Evolutionary conservation across 75 land plant genomes (phyloP).

Genomic region (Sequoiadendron giganteum): DNA sequence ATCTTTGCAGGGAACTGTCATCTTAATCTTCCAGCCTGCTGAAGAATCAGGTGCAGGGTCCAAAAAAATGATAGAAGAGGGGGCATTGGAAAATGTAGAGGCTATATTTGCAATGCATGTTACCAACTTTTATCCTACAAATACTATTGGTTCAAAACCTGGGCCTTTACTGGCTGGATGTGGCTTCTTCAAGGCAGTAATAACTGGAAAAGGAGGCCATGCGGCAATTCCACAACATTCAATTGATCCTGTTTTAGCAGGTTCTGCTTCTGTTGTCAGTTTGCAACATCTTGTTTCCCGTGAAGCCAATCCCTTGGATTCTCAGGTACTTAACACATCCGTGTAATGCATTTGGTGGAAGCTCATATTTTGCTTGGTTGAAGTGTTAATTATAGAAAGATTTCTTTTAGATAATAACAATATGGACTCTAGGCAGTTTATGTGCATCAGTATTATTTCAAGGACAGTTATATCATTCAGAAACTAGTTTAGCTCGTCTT

Average conservation of each 20-base stretch:
- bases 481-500: background rate
- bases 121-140: slow-evolving; percentile 28
- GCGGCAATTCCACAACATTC: slow-evolving; percentile 37
- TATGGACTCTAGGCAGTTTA: background rate
- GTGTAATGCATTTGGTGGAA: background rate
- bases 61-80: slow-evolving; percentile 71
- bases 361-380: background rate
- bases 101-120: slow-evolving; percentile 88
- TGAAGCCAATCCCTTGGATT: slow-evolving; percentile 83
- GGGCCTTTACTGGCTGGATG: slow-evolving; percentile 79
- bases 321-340: slow-evolving; percentile 50
- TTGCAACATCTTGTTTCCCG: slow-evolving; percentile 87
- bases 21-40: slow-evolving; percentile 87
- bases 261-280: slow-evolving; percentile 69
- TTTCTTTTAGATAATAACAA: too few relatives aligned
- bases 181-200: slow-evolving; percentile 70
- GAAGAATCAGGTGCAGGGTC: slow-evolving; percentile 84
- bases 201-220: slow-evolving; percentile 51
- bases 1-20: slow-evolving; percentile 67
- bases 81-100: slow-evolving; percentile 70
- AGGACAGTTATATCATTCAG: background rate
- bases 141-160: slow-evolving; percentile 47
- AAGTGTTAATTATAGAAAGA: background rate
- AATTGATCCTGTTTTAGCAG: slow-evolving; percentile 76
- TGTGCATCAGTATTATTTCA: background rate